Base-by-base conservation (phyloP, 768 basidiomycete genomes). In the Pisolithus sp. region DNA sequence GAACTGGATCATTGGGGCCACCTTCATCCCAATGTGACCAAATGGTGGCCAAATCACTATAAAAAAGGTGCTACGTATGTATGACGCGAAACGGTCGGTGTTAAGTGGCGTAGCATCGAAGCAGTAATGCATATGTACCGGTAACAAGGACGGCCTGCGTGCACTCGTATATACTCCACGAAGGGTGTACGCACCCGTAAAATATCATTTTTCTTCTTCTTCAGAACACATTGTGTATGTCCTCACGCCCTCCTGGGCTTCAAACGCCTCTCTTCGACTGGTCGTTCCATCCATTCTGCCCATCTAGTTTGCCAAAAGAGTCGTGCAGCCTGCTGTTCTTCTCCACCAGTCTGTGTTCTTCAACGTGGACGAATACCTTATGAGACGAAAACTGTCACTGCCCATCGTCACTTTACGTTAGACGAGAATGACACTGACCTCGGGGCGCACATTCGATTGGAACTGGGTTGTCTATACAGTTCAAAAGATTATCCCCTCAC, bases 271-370 rank as follows among this genome's bases (percentile, higher is more conserved):
- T 26, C 15, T 49, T 49, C 15, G 26, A 45, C 39, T 20, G 4
- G 26, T 49, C 15, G 6, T 18, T 26, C 39, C 38, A 34, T 6
- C 5, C 20, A 17, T 18, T 41, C 24, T 28, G 48, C 13, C 13
- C 8, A 7, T 18, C 4, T 5, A 5, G 24, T 17, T 41, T 15
- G 17, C n/a, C 8, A 17, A 31, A 49, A 12, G 15, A 4, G 26
- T 24, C 23, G 7, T 41, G 3, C 10, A 23, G 21, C 31, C 26
- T 47, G 13, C 20, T 47, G 31, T 55, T 54, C 8, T 40, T 38
- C 30, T 66, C 65, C 40, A 62, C 56, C 63, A 67, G 59, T 49
- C 67, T 63, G 51, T 69, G 68, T 9, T 61, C 62, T 59, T 69
- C 68, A 37, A 69, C 63, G 51, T 68, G 62, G 24, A 67, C 65